These are phyloP conservation scores for Spongispora temasekensis DNA, from an alignment of 1,284 basidiomycete genomes.

Conservation along the genomic window DNA sequence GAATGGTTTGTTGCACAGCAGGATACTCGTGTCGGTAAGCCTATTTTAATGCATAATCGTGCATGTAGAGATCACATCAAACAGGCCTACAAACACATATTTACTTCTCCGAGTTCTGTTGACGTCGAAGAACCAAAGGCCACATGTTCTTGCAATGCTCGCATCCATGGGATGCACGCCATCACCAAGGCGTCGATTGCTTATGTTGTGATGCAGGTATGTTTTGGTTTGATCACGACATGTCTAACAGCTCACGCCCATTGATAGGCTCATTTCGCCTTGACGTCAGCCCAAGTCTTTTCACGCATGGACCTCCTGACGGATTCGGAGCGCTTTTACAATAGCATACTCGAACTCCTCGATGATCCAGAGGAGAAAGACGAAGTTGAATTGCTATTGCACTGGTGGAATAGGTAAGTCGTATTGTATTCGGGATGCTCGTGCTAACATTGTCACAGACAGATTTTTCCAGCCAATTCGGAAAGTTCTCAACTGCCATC, in stretches of 20 bases:
- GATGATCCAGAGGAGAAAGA: neutral
- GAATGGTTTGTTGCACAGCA: neutral
- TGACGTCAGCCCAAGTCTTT: constrained; percentile 5
- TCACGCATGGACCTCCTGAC: neutral
- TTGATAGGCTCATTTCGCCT: neutral
- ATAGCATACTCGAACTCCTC: neutral
- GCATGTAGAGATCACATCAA: neutral
- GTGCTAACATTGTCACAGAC: neutral
- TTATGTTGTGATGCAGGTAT: constrained; percentile 3
- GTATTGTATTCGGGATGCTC: neutral
- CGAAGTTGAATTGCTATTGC: neutral
- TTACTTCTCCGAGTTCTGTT: constrained; percentile 7
- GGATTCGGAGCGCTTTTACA: constrained; percentile 3
- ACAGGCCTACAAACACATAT: constrained; percentile 9
- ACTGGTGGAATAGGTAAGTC: constrained; percentile 1
- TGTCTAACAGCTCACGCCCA: too few relatives aligned
- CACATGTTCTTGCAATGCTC: neutral
- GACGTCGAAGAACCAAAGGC: constrained; percentile 3
- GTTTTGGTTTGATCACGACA: neutral
- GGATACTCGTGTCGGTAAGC: neutral
- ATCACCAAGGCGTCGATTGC: constrained; percentile 1
- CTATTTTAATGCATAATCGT: neutral
- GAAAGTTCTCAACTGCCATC: too few relatives aligned
- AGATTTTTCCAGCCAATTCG: neutral
- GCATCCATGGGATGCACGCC: neutral